Evolutionary conservation across 768 basidiomycete species (phyloP).

Genomic region (Termitomyces sp.): DNA sequence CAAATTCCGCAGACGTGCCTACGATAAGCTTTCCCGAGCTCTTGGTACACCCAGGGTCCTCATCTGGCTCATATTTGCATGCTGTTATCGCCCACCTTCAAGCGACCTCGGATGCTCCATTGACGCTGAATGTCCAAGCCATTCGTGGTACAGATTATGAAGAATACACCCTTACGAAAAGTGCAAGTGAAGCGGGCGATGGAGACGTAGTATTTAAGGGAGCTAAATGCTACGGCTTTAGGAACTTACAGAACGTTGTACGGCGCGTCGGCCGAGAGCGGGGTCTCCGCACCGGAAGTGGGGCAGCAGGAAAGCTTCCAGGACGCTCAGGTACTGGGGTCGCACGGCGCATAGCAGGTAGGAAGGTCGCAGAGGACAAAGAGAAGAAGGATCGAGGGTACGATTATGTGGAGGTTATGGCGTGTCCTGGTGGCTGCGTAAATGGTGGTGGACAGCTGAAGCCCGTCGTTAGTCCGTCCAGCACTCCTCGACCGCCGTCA

Average conservation of each 20-base stretch:
- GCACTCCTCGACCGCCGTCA: neutral
- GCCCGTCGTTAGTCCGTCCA: conserved; percentile 16
- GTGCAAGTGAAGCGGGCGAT: conserved; percentile 21
- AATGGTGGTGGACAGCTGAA: conserved; percentile 93
- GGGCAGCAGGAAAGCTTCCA: conserved; percentile 51
- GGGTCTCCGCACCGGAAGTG: conserved; percentile 65
- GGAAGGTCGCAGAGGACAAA: conserved; percentile 26
- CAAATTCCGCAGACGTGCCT: neutral
- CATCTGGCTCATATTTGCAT: conserved; percentile 90
- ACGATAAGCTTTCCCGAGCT: conserved; percentile 55
- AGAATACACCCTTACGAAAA: conserved; percentile 51
- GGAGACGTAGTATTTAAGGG: conserved; percentile 78
- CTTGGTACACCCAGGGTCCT: conserved; percentile 73
- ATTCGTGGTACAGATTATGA: conserved; percentile 76
- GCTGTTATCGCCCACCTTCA: conserved; percentile 59
- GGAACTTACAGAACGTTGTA: conserved; percentile 96
- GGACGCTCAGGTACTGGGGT: conserved; percentile 14
- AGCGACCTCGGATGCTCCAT: conserved; percentile 32
- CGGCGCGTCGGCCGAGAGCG: conserved; percentile 85
- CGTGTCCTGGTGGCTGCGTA: conserved; percentile 95
- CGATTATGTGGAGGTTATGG: conserved; percentile 98
- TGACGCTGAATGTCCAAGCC: conserved; percentile 46
- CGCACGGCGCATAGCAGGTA: conserved; percentile 21
- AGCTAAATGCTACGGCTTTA: conserved; percentile 94
- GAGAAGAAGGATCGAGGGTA: conserved; percentile 43